Base-by-base conservation (phyloP, 2,329 filamentous ascomycete genomes). In the Exophiala oligosperma region DNA sequence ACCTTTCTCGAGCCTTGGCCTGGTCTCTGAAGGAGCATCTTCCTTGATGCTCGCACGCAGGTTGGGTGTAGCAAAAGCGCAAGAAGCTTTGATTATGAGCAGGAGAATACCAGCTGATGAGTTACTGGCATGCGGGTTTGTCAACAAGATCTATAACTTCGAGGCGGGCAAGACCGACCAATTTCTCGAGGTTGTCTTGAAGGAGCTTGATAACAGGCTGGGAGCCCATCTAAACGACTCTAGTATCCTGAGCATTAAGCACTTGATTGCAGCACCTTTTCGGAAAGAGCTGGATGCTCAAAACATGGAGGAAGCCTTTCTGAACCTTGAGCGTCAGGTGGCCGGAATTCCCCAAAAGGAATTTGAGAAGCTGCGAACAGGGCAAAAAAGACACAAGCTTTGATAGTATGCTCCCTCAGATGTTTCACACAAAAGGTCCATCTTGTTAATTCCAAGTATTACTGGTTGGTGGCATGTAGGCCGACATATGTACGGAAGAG, bases 191-290 rank as follows among this genome's bases (percentile, higher is more conserved):
- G 73, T 84, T 71, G 91, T 97, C 47, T 72, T 94, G 62, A 77
- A 76, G 62, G 92, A 97, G 79, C 86, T 97, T n/a, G 84, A 94
- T 38, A 88, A 95, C 17, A 76, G 86, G 57, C 73, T 97, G 55
- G 92, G 92, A 0, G 79, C 81, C 12, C 92, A 97, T 74, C 74
- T 97, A 60, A 88, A 88, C 46, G 85, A 86, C 40, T 87, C 90
- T 56, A 93, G 89, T 72, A 70, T 97, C 79, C 71, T 89, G 37
- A 85, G 85, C 62, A 94, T 97, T 69, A 97, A 97, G 83, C 85
- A 83, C 67, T 73, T 97, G 69, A 88, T 97, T 17, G 17, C 17
- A 17, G 17, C 17, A 17, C 17, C 17, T 17, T 17, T 17, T 17
- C 17, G 17, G 17, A 17, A 17, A 17, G 17, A 17, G 17, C 17